Evolutionary conservation across 1,139 yeast species (phyloP).

Genomic region (Geotrichum bryndzae): DNA sequence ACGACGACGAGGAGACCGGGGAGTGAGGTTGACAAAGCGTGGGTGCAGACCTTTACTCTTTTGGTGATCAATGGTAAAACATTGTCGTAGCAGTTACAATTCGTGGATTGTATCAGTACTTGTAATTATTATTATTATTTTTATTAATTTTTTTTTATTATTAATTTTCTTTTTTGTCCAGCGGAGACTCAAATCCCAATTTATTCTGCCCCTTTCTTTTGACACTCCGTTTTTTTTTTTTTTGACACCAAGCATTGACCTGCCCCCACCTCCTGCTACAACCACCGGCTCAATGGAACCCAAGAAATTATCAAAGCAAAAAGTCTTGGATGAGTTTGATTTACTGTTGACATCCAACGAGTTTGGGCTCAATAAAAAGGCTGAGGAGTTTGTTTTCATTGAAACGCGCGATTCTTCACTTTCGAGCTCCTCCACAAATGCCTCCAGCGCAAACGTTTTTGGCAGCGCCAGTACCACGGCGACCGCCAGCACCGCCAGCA

Average conservation of each 20-base stretch:
- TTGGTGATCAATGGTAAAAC: neutral
- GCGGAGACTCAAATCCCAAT: neutral
- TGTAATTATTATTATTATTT: neutral
- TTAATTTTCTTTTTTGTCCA: neutral
- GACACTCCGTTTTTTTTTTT: neutral
- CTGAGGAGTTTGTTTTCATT: neutral
- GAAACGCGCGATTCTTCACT: neutral
- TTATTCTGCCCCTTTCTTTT: neutral
- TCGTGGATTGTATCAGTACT: neutral
- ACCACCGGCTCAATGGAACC: neutral
- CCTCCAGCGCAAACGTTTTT: neutral
- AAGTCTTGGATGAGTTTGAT: neutral
- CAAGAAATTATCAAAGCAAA: neutral
- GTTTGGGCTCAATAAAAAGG: neutral
- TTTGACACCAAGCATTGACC: neutral
- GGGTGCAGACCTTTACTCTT: neutral
- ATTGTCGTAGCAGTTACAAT: neutral
- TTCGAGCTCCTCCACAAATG: neutral
- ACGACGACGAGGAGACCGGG: constrained; percentile 29
- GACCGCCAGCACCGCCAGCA: neutral
- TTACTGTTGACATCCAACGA: neutral
- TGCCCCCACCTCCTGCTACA: neutral
- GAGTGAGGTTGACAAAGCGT: neutral
- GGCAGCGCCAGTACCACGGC: neutral
- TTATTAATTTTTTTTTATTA: neutral